Conservation (phyloP, 148 eudicot species). For the Gaultheria prostrata region DNA sequence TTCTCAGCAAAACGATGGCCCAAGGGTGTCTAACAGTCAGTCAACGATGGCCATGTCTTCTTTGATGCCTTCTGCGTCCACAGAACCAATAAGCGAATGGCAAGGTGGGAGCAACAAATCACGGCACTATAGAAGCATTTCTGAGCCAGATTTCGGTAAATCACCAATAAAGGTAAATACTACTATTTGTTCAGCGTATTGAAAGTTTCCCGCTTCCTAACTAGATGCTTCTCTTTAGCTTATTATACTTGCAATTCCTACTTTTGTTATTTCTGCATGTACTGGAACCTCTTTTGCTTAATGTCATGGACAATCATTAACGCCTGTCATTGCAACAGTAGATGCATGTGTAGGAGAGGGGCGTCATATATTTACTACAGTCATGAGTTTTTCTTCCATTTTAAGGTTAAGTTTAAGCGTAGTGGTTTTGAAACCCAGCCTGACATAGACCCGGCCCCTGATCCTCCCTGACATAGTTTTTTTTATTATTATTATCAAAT, state of each 20-base stretch:
- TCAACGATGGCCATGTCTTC: slow-evolving; percentile 82
- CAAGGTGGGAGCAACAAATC: slow-evolving; percentile 38
- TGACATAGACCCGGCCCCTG: neutral
- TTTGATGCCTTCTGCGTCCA: slow-evolving; percentile 50
- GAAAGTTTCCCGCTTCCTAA: neutral
- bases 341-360: neutral
- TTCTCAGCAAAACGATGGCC: slow-evolving; percentile 33
- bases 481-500: neutral
- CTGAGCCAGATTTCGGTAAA: slow-evolving; percentile 74
- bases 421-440: neutral
- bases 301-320: neutral
- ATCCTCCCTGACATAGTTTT: neutral
- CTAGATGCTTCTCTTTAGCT: neutral
- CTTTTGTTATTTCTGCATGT: neutral
- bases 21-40: slow-evolving; percentile 62
- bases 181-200: neutral
- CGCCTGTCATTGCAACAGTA: neutral
- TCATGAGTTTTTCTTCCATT: neutral
- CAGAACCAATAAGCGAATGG: slow-evolving; percentile 61
- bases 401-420: neutral
- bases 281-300: neutral
- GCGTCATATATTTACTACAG: neutral
- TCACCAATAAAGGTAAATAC: slow-evolving; percentile 58
- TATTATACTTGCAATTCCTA: neutral
- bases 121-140: slow-evolving; percentile 62